Evolutionary conservation across 306 rosid species (phyloP).

Genomic region (Carpinus viminea): DNA sequence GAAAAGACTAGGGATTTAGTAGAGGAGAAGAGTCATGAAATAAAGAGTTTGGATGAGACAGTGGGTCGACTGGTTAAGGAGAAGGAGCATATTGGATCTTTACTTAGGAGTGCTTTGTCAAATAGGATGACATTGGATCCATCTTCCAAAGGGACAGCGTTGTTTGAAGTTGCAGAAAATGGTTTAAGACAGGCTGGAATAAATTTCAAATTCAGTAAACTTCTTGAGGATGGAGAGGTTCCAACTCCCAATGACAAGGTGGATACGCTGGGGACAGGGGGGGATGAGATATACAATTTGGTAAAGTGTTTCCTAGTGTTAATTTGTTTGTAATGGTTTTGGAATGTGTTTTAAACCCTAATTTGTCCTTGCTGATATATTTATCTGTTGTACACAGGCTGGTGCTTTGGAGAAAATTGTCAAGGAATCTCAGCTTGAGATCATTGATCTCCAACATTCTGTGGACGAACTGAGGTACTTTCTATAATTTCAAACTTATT

Average conservation of each 20-base stretch:
- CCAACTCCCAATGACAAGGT: conserved; percentile 43
- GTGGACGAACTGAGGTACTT: conserved; percentile 75
- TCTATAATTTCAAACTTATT: conserved; percentile 17
- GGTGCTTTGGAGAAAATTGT: conserved; percentile 94
- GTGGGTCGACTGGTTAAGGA: conserved; percentile 63
- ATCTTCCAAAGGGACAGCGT: conserved; percentile 55
- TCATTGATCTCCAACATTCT: conserved; percentile 80
- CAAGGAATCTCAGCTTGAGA: conserved; percentile 91
- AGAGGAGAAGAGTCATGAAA: conserved; percentile 63
- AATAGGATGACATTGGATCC: conserved; percentile 58
- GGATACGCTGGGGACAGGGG: conserved; percentile 47
- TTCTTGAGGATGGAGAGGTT: conserved; percentile 51
- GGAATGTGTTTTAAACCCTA: conserved; percentile 6
- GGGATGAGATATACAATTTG: conserved; percentile 76
- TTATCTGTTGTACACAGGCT: conserved; percentile 56
- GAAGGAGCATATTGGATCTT: conserved; percentile 93
- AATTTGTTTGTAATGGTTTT: conserved; percentile 18
- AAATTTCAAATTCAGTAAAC: conserved; percentile 83
- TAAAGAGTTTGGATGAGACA: conserved; percentile 70
- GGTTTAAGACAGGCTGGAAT: conserved; percentile 89
- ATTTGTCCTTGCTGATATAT: conserved; percentile 26
- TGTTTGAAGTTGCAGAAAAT: conserved; percentile 86
- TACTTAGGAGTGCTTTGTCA: conserved; percentile 83
- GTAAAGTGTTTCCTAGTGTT: conserved; percentile 41
- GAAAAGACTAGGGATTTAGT: conserved; percentile 61